Conservation (phyloP, 257 asterid genomes). For the Solanum sejunctum region DNA sequence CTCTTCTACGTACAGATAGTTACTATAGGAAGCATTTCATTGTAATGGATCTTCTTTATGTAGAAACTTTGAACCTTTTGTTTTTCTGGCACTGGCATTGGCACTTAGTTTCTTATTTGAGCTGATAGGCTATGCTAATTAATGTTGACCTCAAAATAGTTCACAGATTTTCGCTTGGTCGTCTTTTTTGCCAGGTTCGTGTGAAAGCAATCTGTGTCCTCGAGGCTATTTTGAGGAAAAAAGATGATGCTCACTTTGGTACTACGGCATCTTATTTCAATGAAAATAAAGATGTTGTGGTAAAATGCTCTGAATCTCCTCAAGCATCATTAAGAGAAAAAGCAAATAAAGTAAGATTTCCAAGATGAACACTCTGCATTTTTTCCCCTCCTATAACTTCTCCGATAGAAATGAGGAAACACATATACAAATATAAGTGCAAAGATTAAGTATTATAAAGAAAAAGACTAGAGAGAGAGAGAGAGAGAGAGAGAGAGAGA, state of each 20-base stretch:
- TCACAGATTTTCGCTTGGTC: background rate
- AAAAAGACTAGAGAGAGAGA: background rate
- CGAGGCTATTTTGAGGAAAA: constrained; percentile 86
- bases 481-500: background rate
- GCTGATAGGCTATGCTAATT: background rate
- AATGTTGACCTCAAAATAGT: background rate
- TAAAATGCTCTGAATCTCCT: constrained; percentile 87
- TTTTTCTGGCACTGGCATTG: background rate
- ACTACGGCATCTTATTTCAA: constrained; percentile 50
- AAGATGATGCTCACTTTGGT: constrained; percentile 47
- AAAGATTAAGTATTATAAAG: background rate
- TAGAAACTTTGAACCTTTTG: background rate
- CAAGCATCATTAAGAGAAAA: constrained; percentile 96
- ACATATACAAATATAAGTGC: background rate
- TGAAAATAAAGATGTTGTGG: constrained; percentile 56
- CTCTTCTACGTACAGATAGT: background rate
- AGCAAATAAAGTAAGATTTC: constrained; percentile 62
- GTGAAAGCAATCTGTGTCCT: constrained; percentile 85
- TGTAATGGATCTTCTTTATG: background rate
- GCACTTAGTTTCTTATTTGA: background rate
- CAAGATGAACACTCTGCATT: background rate
- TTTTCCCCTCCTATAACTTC: background rate
- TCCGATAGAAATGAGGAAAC: background rate
- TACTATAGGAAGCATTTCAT: background rate
- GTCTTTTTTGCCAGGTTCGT: constrained; percentile 56